Evolutionary conservation across 2,329 filamentous ascomycete genomes (phyloP).

Genomic region (Fusarium hainanense): DNA sequence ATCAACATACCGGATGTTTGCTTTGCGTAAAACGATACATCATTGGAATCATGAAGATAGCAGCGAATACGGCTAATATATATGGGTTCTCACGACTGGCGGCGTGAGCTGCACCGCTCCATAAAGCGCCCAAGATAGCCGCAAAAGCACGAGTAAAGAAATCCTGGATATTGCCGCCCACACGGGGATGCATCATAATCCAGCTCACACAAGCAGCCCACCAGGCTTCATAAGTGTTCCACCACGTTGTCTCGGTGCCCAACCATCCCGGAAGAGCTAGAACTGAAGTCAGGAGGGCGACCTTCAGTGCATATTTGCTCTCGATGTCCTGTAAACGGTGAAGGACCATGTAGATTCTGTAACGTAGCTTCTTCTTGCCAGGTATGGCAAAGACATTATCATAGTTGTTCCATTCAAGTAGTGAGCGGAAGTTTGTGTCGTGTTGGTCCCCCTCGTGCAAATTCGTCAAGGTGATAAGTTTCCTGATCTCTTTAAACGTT

Average conservation of each 20-base stretch:
- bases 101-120: slow-evolving; percentile 64
- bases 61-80: slow-evolving; percentile 65
- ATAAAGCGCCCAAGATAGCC: slow-evolving; percentile 63
- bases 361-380: slow-evolving; percentile 54
- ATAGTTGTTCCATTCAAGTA: slow-evolving; percentile 45
- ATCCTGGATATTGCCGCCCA: slow-evolving; percentile 69
- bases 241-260: slow-evolving; percentile 59
- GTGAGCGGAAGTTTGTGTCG: slow-evolving; percentile 35
- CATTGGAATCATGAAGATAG: slow-evolving; percentile 70
- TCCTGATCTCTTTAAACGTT: slow-evolving; percentile 58
- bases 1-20: slow-evolving; percentile 59
- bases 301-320: slow-evolving; percentile 67
- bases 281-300: slow-evolving; percentile 61
- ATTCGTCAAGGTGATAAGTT: slow-evolving; percentile 57
- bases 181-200: slow-evolving; percentile 62
- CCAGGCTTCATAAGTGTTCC: slow-evolving; percentile 66
- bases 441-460: slow-evolving; percentile 50
- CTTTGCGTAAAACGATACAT: slow-evolving; percentile 67
- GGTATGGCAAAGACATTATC: slow-evolving; percentile 37
- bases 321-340: slow-evolving; percentile 68
- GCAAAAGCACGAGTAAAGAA: slow-evolving; percentile 62
- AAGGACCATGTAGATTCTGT: slow-evolving; percentile 61
- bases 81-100: slow-evolving; percentile 65
- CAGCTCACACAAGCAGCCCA: slow-evolving; percentile 69
- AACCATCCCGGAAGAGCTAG: slow-evolving; percentile 67